Evolutionary conservation across 139 green algal genomes (phyloP).

Genomic region (Chlamydomonas schloesseri): DNA sequence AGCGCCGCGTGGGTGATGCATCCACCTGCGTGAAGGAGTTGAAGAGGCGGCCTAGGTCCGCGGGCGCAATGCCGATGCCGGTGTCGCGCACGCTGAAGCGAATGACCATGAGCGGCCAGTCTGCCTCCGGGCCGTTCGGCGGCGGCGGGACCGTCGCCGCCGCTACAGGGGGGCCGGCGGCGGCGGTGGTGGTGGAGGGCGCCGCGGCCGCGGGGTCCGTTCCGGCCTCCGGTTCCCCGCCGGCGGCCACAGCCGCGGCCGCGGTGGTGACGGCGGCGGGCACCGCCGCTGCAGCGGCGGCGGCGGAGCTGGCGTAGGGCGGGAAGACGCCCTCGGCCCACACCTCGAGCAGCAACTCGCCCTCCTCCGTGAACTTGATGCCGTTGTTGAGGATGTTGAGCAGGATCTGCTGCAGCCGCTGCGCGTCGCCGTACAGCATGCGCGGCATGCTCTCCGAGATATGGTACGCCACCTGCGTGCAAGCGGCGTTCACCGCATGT

Average conservation of each 20-base stretch:
- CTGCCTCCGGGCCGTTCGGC: background rate
- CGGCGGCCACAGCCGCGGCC: background rate
- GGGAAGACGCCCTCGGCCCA: constrained; percentile 30
- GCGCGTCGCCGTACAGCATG: constrained; percentile 73
- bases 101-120: constrained; percentile 51
- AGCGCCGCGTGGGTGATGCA: constrained; percentile 64
- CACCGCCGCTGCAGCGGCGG: constrained; percentile 5
- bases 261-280: background rate
- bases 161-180: background rate
- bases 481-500: no score
- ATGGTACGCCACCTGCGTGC: constrained; percentile 76
- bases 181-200: background rate
- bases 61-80: constrained; percentile 80
- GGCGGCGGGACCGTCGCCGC: background rate
- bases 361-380: constrained; percentile 91
- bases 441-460: constrained; percentile 56
- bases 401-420: constrained; percentile 86
- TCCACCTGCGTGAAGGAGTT: constrained; percentile 81
- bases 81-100: constrained; percentile 85
- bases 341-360: constrained; percentile 82
- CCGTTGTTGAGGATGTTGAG: constrained; percentile 93
- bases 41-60: constrained; percentile 75
- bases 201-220: background rate
- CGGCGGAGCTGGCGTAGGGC: background rate
- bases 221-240: background rate